Evolutionary conservation across 148 eudicot genomes (phyloP), one percentile per base, ranked within the genome.

Genomic region (Vaccinium myrtillus): DNA sequence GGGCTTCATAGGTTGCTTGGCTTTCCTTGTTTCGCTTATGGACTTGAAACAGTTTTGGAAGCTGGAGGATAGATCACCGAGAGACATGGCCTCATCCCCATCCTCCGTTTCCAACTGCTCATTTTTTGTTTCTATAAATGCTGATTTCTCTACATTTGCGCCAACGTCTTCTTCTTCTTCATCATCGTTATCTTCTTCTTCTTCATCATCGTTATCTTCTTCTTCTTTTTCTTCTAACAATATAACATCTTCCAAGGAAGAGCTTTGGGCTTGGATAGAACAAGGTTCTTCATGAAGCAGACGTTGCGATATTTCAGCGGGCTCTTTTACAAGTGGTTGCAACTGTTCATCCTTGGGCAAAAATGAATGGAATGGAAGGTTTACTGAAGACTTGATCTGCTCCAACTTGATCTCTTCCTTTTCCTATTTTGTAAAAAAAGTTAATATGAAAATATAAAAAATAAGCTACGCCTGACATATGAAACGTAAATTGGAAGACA

Each of bases 351-450:
- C 85, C 32, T 49, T 88, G 49, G 86, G 89, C 23, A 78, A 76
- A 84, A 95, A 97, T 65, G 98, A 86, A 84, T 91, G 94, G 86
- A 95, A 95, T 5, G 96, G 98, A 71, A 95, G 93, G 87, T 85
- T 92, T 61, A 97, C 95, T 2, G 94, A 88, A 83, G 99, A 92
- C 69, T 93, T 94, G 21, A 97, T 97, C 94, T 95, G 93, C 88
- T 91, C 94, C 86, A 97, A 84, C 87, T 93, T 92, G 81, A 80
- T 81, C 58, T 84, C 92, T 77, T 85, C 89, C 81, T 86, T 82
- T 55, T 87, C 93, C 94, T 92, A 84, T 39, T 65, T 80, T 82
- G 18, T 21, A 73, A 8, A 55, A 39, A 55, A 50, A n/a, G 61
- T 81, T 84, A 13, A 13, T 13, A 21, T 8, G 8, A 21, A 58